Evolutionary conservation across 768 basidiomycete genomes (phyloP).

Genomic region (Dendrothele bispora): DNA sequence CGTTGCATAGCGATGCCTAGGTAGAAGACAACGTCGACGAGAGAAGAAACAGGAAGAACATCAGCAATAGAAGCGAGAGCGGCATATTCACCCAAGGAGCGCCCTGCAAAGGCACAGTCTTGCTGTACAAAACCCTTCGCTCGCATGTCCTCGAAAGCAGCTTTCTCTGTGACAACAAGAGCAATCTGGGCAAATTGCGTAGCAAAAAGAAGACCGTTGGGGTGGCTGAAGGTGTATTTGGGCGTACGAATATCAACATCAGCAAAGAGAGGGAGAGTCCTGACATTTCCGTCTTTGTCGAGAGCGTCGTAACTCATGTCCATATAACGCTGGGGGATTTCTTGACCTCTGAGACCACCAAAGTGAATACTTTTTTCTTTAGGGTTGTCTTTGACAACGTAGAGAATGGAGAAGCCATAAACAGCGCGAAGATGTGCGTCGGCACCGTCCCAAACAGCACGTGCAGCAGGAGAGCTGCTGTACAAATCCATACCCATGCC

Average conservation of each 20-base stretch:
- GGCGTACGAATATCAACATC: slow-evolving; percentile 95
- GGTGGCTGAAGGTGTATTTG: slow-evolving; percentile 98
- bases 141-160: slow-evolving; percentile 98
- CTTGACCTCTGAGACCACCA: slow-evolving; percentile 98
- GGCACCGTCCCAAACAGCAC: slow-evolving; percentile 96
- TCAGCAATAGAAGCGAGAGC: slow-evolving; percentile 97
- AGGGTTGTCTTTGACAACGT: slow-evolving; percentile 98
- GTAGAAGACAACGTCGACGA: slow-evolving; percentile 99
- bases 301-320: slow-evolving; percentile 98
- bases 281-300: slow-evolving; percentile 94
- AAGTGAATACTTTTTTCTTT: slow-evolving; percentile 99
- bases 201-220: slow-evolving; percentile 91
- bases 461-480: slow-evolving; percentile 87
- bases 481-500: slow-evolving; percentile 99
- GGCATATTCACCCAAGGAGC: slow-evolving; percentile 98
- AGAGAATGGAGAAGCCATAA: slow-evolving; percentile 98
- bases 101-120: slow-evolving; percentile 93
- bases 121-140: slow-evolving; percentile 92
- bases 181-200: slow-evolving; percentile 99
- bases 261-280: slow-evolving; percentile 93
- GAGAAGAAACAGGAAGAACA: slow-evolving; percentile 89
- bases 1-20: slow-evolving; percentile 99
- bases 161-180: slow-evolving; percentile 96
- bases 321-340: slow-evolving; percentile 98
- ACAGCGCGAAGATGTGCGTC: slow-evolving; percentile 91